Conservation (phyloP, 2,329 filamentous ascomycete genomes). For the Aspergillus sergii region DNA sequence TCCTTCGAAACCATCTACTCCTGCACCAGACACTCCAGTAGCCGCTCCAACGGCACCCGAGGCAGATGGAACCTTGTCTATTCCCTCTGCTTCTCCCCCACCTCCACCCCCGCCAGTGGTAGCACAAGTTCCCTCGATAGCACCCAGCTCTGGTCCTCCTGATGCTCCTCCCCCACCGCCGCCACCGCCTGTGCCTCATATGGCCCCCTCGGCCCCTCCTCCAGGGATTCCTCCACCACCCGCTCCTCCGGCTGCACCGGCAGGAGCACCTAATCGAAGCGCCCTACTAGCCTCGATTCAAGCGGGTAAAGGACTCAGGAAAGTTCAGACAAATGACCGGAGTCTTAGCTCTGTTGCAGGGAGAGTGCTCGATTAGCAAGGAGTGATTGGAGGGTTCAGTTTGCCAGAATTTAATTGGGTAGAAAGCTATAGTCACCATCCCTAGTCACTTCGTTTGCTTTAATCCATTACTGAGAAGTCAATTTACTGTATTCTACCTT, state of each 20-base stretch:
- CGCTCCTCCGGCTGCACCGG: constrained; percentile 40
- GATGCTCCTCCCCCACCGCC: constrained; percentile 52
- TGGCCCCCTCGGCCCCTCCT: constrained; percentile 41
- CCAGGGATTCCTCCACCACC: constrained; percentile 35
- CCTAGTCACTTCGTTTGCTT: not conserved
- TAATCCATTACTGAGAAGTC: not conserved
- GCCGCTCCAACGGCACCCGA: constrained; percentile 39
- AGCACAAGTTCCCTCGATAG: constrained; percentile 30
- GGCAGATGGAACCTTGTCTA: constrained; percentile 24
- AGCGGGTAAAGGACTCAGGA: constrained; percentile 75
- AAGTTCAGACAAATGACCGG: constrained; percentile 87
- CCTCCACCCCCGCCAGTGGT: constrained; percentile 42
- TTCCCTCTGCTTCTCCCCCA: constrained; percentile 32
- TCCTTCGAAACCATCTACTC: constrained; percentile 49
- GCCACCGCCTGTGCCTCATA: constrained; percentile 39
- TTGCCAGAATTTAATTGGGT: not conserved
- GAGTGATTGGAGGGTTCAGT: not conserved
- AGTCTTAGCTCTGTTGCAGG: constrained; percentile 74
- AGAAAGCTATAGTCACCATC: not conserved
- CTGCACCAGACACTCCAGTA: constrained; percentile 44
- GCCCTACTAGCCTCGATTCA: constrained; percentile 82
- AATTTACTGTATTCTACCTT: not conserved
- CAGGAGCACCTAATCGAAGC: constrained; percentile 46
- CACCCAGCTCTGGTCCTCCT: constrained; percentile 8
- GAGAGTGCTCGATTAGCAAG: constrained; percentile 59